Evolutionary conservation across 2,329 filamentous ascomycete genomes (phyloP).

Genomic region (Sphaceloma murrayae): DNA sequence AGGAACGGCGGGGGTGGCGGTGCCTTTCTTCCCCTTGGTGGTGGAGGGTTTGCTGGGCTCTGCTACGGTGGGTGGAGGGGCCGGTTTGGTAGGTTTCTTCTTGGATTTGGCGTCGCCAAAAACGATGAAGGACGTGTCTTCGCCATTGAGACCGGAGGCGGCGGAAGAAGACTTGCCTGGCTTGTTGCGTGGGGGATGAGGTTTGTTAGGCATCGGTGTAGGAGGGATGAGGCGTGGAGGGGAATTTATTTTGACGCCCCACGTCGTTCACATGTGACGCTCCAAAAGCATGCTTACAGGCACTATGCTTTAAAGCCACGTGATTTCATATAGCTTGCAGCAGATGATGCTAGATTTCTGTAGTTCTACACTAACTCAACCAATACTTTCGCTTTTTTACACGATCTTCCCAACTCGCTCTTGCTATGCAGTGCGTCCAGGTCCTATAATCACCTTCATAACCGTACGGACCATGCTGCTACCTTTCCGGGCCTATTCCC

Average conservation of each 20-base stretch:
- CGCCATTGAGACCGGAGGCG: constrained; percentile 32
- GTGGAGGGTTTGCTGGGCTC: constrained; percentile 17
- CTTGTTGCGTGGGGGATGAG: constrained; percentile 36
- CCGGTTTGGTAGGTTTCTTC: constrained; percentile 30
- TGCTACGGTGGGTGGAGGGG: constrained; percentile 4
- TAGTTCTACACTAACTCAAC: neutral
- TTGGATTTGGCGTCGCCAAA: constrained; percentile 38
- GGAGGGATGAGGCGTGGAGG: neutral
- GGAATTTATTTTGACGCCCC: neutral
- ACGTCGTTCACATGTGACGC: neutral
- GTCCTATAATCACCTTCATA: too few relatives aligned
- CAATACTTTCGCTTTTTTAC: neutral
- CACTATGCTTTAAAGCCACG: too few relatives aligned
- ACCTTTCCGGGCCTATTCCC: too few relatives aligned
- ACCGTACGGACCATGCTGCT: too few relatives aligned
- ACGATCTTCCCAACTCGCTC: neutral
- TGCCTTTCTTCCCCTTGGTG: constrained; percentile 26
- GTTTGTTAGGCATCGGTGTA: constrained; percentile 39
- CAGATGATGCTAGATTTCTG: neutral
- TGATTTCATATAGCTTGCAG: too few relatives aligned
- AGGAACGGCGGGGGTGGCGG: constrained; percentile 19
- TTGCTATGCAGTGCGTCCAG: too few relatives aligned
- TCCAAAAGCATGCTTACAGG: neutral
- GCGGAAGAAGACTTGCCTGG: constrained; percentile 30
- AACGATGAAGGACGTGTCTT: constrained; percentile 42